Evolutionary conservation across 2,329 filamentous ascomycete species (phyloP).

Genomic region (Penicillium sp.): DNA sequence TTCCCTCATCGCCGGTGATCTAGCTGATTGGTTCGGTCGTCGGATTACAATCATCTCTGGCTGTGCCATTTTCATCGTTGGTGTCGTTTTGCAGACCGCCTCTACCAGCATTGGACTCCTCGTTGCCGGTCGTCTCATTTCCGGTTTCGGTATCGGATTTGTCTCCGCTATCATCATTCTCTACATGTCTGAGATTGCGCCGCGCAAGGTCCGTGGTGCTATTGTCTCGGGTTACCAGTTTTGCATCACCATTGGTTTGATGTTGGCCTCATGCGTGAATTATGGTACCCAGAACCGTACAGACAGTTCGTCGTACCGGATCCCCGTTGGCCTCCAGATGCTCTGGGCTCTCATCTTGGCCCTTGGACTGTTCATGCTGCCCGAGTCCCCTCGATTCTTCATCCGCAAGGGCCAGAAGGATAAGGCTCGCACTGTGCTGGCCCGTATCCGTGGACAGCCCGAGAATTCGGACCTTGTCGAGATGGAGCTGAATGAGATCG

Average conservation of each 20-base stretch:
- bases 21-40: constrained; percentile 69
- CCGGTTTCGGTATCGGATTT: constrained; percentile 76
- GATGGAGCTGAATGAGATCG: constrained; percentile 76
- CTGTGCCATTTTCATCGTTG: constrained; percentile 68
- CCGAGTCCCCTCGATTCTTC: constrained; percentile 81
- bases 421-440: constrained; percentile 60
- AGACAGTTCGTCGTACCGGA: constrained; percentile 70
- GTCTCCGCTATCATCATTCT: constrained; percentile 77
- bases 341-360: constrained; percentile 75
- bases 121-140: constrained; percentile 70
- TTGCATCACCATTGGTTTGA: constrained; percentile 75
- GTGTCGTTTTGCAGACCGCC: constrained; percentile 65
- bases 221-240: constrained; percentile 82
- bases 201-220: constrained; percentile 72
- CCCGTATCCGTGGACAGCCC: constrained; percentile 71
- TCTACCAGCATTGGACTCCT: constrained; percentile 58
- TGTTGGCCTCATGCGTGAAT: constrained; percentile 71
- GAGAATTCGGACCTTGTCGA: constrained; percentile 71
- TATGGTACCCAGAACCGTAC: constrained; percentile 64
- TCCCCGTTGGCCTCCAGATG: constrained; percentile 78
- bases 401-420: constrained; percentile 74
- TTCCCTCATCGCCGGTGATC: constrained; percentile 71
- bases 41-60: constrained; percentile 66
- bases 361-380: constrained; percentile 69
- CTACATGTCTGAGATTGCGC: constrained; percentile 81